Conservation (phyloP, 805 yeast genomes). For the Clavispora santaluciae region DNA sequence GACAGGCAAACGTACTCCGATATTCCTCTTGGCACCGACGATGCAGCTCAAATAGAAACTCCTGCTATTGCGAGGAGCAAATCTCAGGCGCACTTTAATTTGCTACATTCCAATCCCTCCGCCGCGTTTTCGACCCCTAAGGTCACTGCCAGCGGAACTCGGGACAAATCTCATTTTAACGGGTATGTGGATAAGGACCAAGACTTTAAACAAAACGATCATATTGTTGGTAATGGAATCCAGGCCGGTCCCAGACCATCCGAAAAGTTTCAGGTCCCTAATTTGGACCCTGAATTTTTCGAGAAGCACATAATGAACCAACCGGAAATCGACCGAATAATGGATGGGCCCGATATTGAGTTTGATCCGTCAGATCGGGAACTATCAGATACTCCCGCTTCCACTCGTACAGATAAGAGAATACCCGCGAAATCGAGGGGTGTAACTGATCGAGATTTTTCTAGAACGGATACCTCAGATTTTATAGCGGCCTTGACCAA, state of each 20-base stretch:
- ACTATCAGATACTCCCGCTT: constrained; percentile 4
- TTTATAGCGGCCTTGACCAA: neutral
- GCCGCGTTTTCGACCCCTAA: too few species aligned
- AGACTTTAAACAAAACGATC: constrained; percentile 9
- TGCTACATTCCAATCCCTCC: too few species aligned
- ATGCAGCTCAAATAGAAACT: constrained; percentile 27
- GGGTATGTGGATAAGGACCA: neutral
- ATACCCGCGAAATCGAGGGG: neutral
- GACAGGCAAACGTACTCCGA: neutral
- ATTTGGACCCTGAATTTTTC: neutral
- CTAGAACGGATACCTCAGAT: neutral
- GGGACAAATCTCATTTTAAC: too few species aligned
- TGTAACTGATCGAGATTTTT: neutral
- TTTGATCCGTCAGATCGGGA: constrained; percentile 23
- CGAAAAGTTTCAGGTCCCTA: neutral
- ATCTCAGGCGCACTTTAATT: too few species aligned
- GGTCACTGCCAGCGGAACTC: neutral
- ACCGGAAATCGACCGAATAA: neutral
- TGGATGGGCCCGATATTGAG: constrained; percentile 14
- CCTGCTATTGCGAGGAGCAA: constrained; percentile 12
- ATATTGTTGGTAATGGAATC: constrained; percentile 22
- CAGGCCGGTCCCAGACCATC: neutral
- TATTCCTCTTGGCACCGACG: constrained; percentile 5
- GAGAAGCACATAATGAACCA: neutral
- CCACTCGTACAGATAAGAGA: constrained; percentile 1